Conservation (phyloP, 345 rosid species). For the Garcia nutans region DNA sequence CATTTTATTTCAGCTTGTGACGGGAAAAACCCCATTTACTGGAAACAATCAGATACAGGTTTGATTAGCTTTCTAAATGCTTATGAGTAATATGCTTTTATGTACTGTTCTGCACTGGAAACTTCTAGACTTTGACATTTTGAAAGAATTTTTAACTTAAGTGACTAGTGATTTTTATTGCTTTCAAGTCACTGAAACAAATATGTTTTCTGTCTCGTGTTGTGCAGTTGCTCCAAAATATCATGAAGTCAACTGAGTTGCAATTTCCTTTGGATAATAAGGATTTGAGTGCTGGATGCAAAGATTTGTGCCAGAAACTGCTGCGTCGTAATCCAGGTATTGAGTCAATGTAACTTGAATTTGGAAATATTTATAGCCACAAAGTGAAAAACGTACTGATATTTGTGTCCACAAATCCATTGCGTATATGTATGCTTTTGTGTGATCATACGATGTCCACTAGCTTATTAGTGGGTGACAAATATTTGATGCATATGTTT, state of each 20-base stretch:
- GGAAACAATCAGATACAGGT: slow-evolving; percentile 94
- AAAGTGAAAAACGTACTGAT: not conserved
- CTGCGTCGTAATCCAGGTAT: slow-evolving; percentile 92
- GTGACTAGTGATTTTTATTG: slow-evolving; percentile 8
- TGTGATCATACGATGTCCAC: not conserved
- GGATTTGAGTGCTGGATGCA: slow-evolving; percentile 65
- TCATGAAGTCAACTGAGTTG: slow-evolving; percentile 73
- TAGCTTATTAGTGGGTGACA: slow-evolving; percentile 1
- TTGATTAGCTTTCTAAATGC: slow-evolving; percentile 9
- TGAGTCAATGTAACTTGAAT: slow-evolving; percentile 9
- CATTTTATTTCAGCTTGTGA: slow-evolving; percentile 90
- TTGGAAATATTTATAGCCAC: slow-evolving; percentile 13
- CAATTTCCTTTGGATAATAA: slow-evolving; percentile 62
- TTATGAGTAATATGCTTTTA: not conserved
- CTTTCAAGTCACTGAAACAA: slow-evolving; percentile 7
- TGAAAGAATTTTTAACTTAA: slow-evolving; percentile 7
- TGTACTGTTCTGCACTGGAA: not conserved
- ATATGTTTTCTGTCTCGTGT: slow-evolving; percentile 20
- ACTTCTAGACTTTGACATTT: slow-evolving; percentile 1
- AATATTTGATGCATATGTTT: slow-evolving; percentile 5
- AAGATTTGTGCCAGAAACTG: slow-evolving; percentile 86
- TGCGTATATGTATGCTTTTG: not conserved
- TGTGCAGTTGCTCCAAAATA: slow-evolving; percentile 88
- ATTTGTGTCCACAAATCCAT: not conserved
- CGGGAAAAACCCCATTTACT: slow-evolving; percentile 89